Base-by-base conservation (phyloP, 164 flowering plant genomes). In the Brasenia schreberi region DNA sequence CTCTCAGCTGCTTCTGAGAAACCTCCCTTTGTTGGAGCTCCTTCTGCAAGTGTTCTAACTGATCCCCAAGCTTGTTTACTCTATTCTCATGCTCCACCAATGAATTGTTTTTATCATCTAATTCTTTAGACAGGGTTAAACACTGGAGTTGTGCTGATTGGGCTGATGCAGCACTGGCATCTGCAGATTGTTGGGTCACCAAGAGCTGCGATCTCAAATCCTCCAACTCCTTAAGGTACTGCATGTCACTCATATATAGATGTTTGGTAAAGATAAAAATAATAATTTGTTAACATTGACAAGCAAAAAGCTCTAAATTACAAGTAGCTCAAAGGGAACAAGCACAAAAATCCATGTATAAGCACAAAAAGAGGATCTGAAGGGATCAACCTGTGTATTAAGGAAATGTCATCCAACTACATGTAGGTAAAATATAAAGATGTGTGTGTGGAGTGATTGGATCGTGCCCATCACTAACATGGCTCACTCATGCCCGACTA, bases 1-100 rank as follows among this genome's bases (percentile, higher is more conserved):
- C 94, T 78, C 77, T 88, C 67, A 95, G 77, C 71, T 92, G 88
- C 73, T 78, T 87, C 65, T 95, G 97, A 52, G 94, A 85, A 72
- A 67, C 71, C 77, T 95, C 97, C 73, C 97, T 78, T 18, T 82
- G 77, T 76, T 80, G 84, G 67, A 95, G 92, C 68, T 90, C 87
- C 76, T 81, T 88, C 67, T 87, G 96, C 60, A 94, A 79, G 69
- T 74, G 75, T 70, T 89, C 83, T 65, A 91, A 69, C 71, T 95
- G 96, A 70, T 88, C 89, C 43, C 77, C 94, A 43, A 95, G 81
- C 70, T 77, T 83, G 68, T 75, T 75, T 12, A 91, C 96, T 63
- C 85, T 87, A 78, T 77, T 84, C 74, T 88, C 89, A 12, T 94
- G 89, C 73, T 87, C 88, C 72, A 79, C 82, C 65, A 91, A 18